These are phyloP conservation scores for Entomortierella beljakovae DNA, from an alignment of 192 early-diverging fungal species.

Conservation along the genomic window DNA sequence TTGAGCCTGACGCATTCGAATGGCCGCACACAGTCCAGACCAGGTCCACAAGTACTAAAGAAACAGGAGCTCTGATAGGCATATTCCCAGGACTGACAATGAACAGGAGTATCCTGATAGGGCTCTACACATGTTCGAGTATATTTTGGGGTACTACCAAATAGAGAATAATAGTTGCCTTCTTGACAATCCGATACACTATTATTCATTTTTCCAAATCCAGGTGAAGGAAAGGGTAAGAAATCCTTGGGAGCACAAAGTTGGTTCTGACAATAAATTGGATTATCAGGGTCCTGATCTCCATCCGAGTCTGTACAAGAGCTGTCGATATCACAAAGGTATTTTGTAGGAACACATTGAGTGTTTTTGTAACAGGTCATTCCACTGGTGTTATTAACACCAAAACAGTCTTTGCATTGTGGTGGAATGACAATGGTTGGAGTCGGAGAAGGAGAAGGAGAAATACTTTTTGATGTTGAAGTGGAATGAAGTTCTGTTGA, in stretches of 20 bases:
- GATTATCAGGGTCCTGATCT: constrained; percentile 8
- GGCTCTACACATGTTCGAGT: constrained; percentile 20
- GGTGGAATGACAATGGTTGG: constrained; percentile 26
- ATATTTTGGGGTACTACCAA: constrained; percentile 10
- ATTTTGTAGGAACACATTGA: constrained; percentile 21
- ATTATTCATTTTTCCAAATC: constrained; percentile 1
- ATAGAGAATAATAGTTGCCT: constrained; percentile 31
- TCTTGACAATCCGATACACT: constrained; percentile 1
- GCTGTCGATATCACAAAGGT: constrained; percentile 20
- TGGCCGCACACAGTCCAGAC: constrained; percentile 8
- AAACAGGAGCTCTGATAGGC: constrained; percentile 20
- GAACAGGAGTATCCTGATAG: background rate
- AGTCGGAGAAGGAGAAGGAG: constrained; percentile 9
- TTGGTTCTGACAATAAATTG: constrained; percentile 23
- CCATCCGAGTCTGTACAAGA: background rate
- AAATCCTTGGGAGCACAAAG: constrained; percentile 16
- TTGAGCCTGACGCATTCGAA: constrained; percentile 8
- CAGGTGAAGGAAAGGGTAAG: constrained; percentile 11
- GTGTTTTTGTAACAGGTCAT: constrained; percentile 41
- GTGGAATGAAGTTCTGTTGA: background rate
- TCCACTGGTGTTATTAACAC: constrained; percentile 6
- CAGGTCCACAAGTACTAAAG: constrained; percentile 22
- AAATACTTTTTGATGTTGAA: background rate
- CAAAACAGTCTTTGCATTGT: constrained; percentile 23
- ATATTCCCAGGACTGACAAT: constrained; percentile 37